These are phyloP conservation scores for Trichosanthes cucumerina DNA, from an alignment of 306 rosid species.

Conservation along the genomic window DNA sequence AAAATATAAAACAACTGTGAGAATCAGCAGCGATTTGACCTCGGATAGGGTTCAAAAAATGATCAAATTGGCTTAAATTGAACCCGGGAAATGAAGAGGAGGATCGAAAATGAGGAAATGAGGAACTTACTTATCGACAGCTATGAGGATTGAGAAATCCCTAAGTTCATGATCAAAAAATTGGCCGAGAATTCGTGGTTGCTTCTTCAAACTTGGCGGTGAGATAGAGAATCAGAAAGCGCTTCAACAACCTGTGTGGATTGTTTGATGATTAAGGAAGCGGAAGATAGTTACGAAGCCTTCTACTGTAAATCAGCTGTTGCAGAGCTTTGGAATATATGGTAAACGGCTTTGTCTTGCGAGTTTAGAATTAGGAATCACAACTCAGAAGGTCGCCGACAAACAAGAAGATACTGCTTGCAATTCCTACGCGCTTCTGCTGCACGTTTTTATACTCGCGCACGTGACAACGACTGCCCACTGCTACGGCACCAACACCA, in stretches of 20 bases:
- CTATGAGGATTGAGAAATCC: slow-evolving; percentile 24
- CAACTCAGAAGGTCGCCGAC: neutral
- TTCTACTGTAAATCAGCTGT: neutral
- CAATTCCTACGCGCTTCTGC: neutral
- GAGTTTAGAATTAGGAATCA: neutral
- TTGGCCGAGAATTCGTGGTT: neutral
- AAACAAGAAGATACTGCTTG: neutral
- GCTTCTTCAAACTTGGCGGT: neutral
- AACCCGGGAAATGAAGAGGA: neutral
- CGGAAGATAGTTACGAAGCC: neutral
- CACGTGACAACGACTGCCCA: too few species aligned
- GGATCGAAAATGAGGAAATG: neutral
- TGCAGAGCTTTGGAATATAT: neutral
- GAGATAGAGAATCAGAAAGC: too few species aligned
- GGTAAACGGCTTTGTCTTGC: neutral
- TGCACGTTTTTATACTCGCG: neutral
- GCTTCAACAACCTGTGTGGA: neutral
- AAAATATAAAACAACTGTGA: neutral
- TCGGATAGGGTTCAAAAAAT: neutral
- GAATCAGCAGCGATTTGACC: neutral
- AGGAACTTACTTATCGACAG: slow-evolving; percentile 29
- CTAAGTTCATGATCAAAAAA: slow-evolving; percentile 36
- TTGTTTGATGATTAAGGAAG: neutral
- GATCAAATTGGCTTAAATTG: neutral
- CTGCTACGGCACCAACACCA: too few species aligned